Evolutionary conservation across 495 filamentous ascomycete species (phyloP).

Genomic region (Cercophora scortea): DNA sequence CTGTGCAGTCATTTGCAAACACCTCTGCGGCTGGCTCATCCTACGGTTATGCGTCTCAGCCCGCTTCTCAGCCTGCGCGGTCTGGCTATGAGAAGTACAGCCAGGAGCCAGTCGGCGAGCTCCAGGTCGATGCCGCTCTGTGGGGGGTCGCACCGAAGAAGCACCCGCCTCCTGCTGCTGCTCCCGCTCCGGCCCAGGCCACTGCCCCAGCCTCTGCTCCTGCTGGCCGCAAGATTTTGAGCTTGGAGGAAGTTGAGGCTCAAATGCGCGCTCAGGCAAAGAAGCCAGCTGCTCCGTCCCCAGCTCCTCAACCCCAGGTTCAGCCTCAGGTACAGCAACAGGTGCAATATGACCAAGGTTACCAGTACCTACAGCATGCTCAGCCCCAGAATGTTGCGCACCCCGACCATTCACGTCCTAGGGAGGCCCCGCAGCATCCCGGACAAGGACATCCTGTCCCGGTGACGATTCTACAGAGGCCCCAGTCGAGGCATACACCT

Average conservation of each 20-base stretch:
- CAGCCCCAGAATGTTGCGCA: constrained; percentile 23
- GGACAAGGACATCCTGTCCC: constrained; percentile 27
- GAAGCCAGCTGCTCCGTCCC: constrained; percentile 28
- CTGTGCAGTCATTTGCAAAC: constrained; percentile 21
- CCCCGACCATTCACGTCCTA: constrained; percentile 13
- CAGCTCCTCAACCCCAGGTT: constrained; percentile 20
- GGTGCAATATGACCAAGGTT: constrained; percentile 21
- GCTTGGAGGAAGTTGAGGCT: constrained; percentile 93
- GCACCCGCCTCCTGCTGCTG: constrained; percentile 18
- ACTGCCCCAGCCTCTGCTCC: constrained; percentile 18
- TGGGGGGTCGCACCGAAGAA: constrained; percentile 74
- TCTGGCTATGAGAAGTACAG: constrained; percentile 87
- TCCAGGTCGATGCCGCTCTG: constrained; percentile 86
- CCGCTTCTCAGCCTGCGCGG: constrained; percentile 47
- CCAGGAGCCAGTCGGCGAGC: constrained; percentile 64
- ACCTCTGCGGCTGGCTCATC: constrained; percentile 22
- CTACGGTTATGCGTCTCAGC: constrained; percentile 35
- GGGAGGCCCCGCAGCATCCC: constrained; percentile 18
- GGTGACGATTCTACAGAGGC: constrained; percentile 40
- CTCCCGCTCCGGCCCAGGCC: constrained; percentile 16
- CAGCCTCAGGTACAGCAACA: constrained; percentile 19
- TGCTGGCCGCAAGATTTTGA: constrained; percentile 76
- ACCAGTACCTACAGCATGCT: constrained; percentile 13
- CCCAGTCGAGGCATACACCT: constrained; percentile 27
- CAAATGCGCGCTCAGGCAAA: constrained; percentile 70